Evolutionary conservation across 1,284 basidiomycete species (phyloP).

Genomic region (Sporisorium scitamineum): DNA sequence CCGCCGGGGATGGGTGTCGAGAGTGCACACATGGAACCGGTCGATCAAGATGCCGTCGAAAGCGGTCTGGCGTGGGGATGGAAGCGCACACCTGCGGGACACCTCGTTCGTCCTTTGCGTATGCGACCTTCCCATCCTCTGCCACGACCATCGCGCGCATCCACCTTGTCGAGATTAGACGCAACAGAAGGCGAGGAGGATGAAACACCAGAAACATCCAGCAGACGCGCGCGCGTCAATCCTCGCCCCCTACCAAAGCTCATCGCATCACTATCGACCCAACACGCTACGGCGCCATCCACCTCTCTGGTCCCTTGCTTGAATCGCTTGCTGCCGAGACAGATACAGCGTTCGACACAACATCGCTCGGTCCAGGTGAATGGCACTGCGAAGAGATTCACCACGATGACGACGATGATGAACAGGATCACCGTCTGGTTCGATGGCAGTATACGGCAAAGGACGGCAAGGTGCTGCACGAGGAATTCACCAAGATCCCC

Average conservation of each 20-base stretch:
- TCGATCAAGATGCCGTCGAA: conserved; percentile 47
- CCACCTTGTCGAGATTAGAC: conserved; percentile 18
- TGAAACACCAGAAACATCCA: conserved; percentile 11
- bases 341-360: conserved; percentile 19
- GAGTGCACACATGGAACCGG: conserved; percentile 39
- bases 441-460: conserved; percentile 47
- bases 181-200: conserved; percentile 17
- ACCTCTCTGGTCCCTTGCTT: conserved; percentile 53
- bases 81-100: conserved; percentile 63
- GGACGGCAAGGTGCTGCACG: conserved; percentile 45
- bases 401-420: conserved; percentile 17
- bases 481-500: conserved; percentile 43
- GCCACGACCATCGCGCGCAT: conserved; percentile 36
- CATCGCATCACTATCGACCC: conserved; percentile 64
- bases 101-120: conserved; percentile 62
- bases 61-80: conserved; percentile 62
- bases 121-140: conserved; percentile 60
- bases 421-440: conserved; percentile 27
- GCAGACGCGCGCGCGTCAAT: conserved; percentile 32
- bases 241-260: conserved; percentile 43
- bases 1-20: conserved; percentile 54
- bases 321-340: conserved; percentile 35
- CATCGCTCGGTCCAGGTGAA: conserved; percentile 26
- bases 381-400: conserved; percentile 45
- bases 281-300: conserved; percentile 60